Base-by-base conservation (phyloP, 2,329 filamentous ascomycete species). In the Xenoacremonium recifei region DNA sequence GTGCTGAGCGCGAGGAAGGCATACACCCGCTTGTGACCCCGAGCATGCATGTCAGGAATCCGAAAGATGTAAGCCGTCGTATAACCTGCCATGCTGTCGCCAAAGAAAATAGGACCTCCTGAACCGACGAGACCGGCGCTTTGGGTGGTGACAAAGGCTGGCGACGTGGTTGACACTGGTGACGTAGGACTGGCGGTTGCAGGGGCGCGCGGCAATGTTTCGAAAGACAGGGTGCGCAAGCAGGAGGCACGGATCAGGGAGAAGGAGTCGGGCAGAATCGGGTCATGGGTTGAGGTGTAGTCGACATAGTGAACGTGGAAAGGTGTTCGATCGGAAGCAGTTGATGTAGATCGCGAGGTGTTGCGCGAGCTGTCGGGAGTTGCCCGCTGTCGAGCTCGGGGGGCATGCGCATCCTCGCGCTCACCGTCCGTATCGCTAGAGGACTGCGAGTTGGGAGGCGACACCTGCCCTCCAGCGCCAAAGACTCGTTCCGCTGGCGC, bases 61-160 rank as follows among this genome's bases (percentile, higher is more conserved):
- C 82, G 81, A 57, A 86, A 86, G 49, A 85, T 82, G 61, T 84
- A 85, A 12, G 82, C 82, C 0, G 82, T 86, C 0, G 82, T 86
- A 62, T 84, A 85, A 21, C 82, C 82, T 2, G 81, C 76, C 1
- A 76, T 60, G 2, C 79, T 73, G 54, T 86, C 82, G 21, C 82
- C 82, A 45, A 86, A 85, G 60, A 86, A 84, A 39, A 86, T 83
- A 21, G 82, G 80, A 0, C 82, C 82, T 3, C 81, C 82, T 3
- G 79, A 80, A 1, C 76, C 72, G 13, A 80, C 70, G 27, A 76
- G 68, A 41, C 77, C 69, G 47, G 76, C 60, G 57, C 71, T 71
- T 52, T 77, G 76, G 2, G 75, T 74, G 1, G 77, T 79, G 20
- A 79, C 71, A 52, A 78, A 79, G 11, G 71, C 70, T 10, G 75